Base-by-base conservation (phyloP, 306 rosid genomes). In the Trichosanthes cucumerina region DNA sequence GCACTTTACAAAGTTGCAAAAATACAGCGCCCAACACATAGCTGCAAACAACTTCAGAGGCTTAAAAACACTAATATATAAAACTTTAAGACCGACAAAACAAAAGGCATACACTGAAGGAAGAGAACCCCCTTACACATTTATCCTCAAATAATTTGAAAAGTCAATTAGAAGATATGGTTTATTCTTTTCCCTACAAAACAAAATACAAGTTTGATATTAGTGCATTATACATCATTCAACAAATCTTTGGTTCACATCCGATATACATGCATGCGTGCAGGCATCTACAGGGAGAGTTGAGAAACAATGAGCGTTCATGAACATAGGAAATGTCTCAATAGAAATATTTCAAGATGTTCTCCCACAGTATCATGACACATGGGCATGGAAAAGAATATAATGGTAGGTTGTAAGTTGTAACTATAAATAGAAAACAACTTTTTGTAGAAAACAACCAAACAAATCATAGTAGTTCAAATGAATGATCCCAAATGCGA, bases 111-210 rank as follows among this genome's bases (percentile, higher is more conserved):
- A 53, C 19, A 56, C 52, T 7, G 38, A n/a, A 16, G 54, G 64
- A 73, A 74, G 68, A 57, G 53, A 79, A 62, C 74, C 73, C 73
- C 79, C 93, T 87, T 84, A 92, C 98, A 93, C 96, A 64, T 91
- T 90, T 79, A 85, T 86, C 70, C 84, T 77, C 80, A 89, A 84
- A 72, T 75, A 72, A 81, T 88, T 87, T 50, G 98, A 91, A 81
- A 93, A 93, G 82, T 91, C 98, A 82, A 93, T 93, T 76, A 93
- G 96, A 80, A 93, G 91, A 91, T 84, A 93, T 23, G 98, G 98
- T 80, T 86, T 87, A 77, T 86, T 78, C 54, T 81, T 80, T 59
- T 85, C 79, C 87, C 98, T 93, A 88, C 84, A 83, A 79, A 50
- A 79, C 46, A 79, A 77, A 21, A 82, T 41, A 41, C 19, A 39